These are phyloP conservation scores for Auricularia cornea DNA, from an alignment of 768 basidiomycete genomes.

Conservation along the genomic window DNA sequence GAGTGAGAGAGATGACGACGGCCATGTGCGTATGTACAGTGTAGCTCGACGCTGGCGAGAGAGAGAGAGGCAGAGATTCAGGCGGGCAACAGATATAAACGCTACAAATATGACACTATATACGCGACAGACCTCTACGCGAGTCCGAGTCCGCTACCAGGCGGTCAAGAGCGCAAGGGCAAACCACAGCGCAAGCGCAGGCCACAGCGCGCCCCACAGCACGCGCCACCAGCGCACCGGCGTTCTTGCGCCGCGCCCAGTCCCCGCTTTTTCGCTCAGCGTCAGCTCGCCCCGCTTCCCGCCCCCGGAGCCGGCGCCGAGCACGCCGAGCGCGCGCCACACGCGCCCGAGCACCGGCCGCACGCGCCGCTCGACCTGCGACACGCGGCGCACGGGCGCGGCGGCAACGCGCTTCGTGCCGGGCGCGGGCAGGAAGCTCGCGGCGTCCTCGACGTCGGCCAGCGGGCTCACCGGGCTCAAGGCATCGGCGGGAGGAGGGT, in stretches of 20 bases:
- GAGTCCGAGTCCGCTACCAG: neutral
- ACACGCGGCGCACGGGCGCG: neutral
- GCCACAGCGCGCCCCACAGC: neutral
- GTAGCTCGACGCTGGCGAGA: neutral
- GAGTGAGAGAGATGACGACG: too few relatives aligned
- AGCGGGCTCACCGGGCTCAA: neutral
- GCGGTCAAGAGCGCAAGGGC: neutral
- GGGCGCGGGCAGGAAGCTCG: neutral
- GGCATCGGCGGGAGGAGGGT: neutral
- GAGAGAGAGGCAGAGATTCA: neutral
- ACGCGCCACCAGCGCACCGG: neutral
- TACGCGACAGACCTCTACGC: neutral
- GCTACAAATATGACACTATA: neutral
- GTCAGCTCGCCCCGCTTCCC: neutral
- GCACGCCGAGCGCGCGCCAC: neutral
- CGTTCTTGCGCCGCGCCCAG: neutral
- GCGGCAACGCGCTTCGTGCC: neutral
- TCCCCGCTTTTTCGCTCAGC: neutral
- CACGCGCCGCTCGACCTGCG: neutral
- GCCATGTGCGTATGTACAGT: too few relatives aligned
- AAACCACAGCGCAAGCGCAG: neutral
- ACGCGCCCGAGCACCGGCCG: neutral
- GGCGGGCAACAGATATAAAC: neutral
- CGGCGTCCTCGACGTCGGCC: neutral
- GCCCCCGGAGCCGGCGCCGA: too few relatives aligned